phyloP scores from a whole-genome alignment of 2,329 filamentous ascomycete genomes.

The Claviceps purpurea region DNA sequence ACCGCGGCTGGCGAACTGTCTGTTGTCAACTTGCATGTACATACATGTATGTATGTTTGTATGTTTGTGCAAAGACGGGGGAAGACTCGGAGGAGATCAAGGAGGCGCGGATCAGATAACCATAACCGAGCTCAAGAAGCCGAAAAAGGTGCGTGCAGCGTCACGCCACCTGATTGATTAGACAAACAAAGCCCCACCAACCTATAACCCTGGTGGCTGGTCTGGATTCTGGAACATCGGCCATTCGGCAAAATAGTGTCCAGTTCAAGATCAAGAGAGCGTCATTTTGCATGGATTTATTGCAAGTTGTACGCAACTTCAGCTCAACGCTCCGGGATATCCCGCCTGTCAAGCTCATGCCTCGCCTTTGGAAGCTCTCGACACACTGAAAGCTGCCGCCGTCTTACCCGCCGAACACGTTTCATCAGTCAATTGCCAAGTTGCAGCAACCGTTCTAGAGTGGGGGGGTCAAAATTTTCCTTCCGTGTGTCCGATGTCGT shows the following conservation, averaged over 20 bases:
- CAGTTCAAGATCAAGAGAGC: too few species aligned
- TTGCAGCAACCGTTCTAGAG: too few species aligned
- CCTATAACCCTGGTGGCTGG: not conserved
- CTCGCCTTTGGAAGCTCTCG: not conserved
- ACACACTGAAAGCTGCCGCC: not conserved
- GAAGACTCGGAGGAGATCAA: not conserved
- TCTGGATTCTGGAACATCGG: not conserved
- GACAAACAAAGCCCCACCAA: not conserved
- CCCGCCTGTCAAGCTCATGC: too few species aligned
- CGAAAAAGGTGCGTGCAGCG: not conserved
- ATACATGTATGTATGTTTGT: too few species aligned
- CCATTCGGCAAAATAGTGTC: not conserved
- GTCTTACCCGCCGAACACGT: not conserved
- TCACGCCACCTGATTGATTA: slow-evolving; percentile 5
- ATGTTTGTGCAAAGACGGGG: not conserved
- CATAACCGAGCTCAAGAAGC: not conserved
- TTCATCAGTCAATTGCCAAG: not conserved
- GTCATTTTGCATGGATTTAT: too few species aligned
- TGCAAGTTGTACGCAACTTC: too few species aligned
- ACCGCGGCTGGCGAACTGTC: too few species aligned
- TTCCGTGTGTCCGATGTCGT: not conserved
- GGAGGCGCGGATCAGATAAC: slow-evolving; percentile 6
- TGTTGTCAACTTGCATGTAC: too few species aligned
- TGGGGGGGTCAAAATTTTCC: not conserved
- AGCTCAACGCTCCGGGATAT: too few species aligned